Conservation (phyloP, 1,139 yeast species). For the Saccharomyces hybrid region DNA sequence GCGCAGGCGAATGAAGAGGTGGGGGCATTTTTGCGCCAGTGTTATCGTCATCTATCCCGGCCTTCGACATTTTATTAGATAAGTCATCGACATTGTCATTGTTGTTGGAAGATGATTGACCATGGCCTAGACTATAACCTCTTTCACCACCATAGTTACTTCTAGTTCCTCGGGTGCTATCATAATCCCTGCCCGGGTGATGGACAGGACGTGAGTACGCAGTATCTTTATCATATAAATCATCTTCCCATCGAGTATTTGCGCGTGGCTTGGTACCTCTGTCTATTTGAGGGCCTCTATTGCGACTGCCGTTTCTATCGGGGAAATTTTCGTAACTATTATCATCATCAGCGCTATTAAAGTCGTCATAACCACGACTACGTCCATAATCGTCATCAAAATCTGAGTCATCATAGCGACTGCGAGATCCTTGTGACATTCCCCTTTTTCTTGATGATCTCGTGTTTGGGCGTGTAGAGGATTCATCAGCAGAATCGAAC, state of each 20-base stretch:
- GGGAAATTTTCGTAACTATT: slow-evolving; percentile 3
- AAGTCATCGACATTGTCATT: background rate
- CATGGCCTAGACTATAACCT: background rate
- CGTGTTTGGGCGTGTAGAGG: slow-evolving; percentile 3
- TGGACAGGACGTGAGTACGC: slow-evolving; percentile 1
- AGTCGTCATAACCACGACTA: slow-evolving; percentile 6
- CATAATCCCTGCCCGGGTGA: background rate
- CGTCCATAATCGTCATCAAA: slow-evolving; percentile 21
- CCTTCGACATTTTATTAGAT: background rate
- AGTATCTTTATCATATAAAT: slow-evolving; percentile 47
- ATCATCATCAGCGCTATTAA: slow-evolving; percentile 7
- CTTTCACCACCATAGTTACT: slow-evolving; percentile 8
- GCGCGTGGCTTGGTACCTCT: slow-evolving; percentile 7
- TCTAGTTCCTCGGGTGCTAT: background rate
- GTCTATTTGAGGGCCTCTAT: slow-evolving; percentile 2
- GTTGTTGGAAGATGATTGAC: slow-evolving; percentile 6
- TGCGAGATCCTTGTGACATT: background rate
- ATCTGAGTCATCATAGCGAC: slow-evolving; percentile 20
- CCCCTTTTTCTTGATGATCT: background rate
- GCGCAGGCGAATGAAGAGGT: too few species aligned
- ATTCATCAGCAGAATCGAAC: slow-evolving; percentile 20
- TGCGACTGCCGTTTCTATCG: slow-evolving; percentile 1
- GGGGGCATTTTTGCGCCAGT: too few species aligned
- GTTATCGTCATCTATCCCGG: background rate
- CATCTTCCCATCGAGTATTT: slow-evolving; percentile 70